phyloP scores from a whole-genome alignment of 139 green algal genomes.

The Chlorella vulgaris region DNA sequence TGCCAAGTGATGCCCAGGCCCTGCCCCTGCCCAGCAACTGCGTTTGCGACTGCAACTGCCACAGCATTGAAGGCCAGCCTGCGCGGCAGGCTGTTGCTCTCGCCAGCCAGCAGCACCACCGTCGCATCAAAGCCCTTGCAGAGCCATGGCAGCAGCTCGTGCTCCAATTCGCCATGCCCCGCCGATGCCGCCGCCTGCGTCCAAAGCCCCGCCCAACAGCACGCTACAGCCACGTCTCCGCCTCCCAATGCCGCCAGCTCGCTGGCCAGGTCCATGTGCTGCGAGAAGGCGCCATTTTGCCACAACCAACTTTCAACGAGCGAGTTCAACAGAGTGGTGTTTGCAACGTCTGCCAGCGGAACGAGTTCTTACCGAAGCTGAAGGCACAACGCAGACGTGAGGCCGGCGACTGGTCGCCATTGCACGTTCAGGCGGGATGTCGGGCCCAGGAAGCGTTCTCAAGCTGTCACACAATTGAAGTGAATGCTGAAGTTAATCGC shows the following conservation, averaged over 20 bases:
- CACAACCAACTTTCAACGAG: neutral
- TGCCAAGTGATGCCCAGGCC: conserved; percentile 13
- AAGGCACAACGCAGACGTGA: conserved; percentile 6
- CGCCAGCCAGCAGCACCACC: neutral
- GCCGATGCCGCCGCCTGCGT: neutral
- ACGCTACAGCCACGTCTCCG: neutral
- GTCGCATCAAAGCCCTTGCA: neutral
- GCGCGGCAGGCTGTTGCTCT: neutral
- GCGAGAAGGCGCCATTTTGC: neutral
- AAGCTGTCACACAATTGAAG: too few species aligned
- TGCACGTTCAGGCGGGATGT: too few species aligned
- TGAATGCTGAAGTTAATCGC: too few species aligned
- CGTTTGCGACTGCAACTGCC: neutral
- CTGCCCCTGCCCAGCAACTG: neutral
- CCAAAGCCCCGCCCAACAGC: neutral
- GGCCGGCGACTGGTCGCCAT: too few species aligned
- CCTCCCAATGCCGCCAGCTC: conserved; percentile 7
- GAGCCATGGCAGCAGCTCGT: conserved; percentile 31
- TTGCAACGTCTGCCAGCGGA: neutral
- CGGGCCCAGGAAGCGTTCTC: too few species aligned
- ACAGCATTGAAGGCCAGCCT: too few species aligned
- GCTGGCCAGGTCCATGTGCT: neutral
- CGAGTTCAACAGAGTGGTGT: neutral
- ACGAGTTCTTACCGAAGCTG: neutral
- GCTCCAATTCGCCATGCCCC: neutral